Evolutionary conservation across 768 basidiomycete genomes (phyloP), one percentile per base, ranked within the genome.

Genomic region (Amylocystis lapponica): DNA sequence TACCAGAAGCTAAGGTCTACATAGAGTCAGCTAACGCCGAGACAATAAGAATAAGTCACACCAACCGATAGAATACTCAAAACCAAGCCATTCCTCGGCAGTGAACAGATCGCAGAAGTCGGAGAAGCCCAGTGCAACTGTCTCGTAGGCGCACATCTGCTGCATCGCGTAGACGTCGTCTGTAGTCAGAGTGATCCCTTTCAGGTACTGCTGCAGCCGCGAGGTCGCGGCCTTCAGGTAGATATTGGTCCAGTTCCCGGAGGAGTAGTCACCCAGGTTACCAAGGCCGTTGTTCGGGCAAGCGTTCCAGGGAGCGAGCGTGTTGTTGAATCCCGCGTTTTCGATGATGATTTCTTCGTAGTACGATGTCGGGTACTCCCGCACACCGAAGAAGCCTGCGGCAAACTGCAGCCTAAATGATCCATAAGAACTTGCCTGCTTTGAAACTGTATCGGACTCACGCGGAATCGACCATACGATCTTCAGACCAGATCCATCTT

Each of bases 31-130:
- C 20, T 22, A 7, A 26, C 20, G 7, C 6, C 21, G 16, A 14
- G 23, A 26, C 21, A 26, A 5, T 25, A 33, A n/a, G n/a, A n/a
- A n/a, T n/a, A n/a, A n/a, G n/a, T n/a, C 9, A 13, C n/a, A 49
- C 62, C 39, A 26, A 64, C 63, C 64, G 21, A 44, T 51, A 21
- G 63, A 59, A 49, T 77, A 75, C 37, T 72, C 68, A 46, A 67
- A 76, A 1, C 70, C 68, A 47, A 66, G 64, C 74, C 74, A 78
- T 52, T 78, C 75, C 33, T 70, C 64, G 43, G 70, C 59, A 4
- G 74, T 74, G 61, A 78, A 76, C 10, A 78, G 56, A 8, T 59
- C 58, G 48, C 74, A 78, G 62, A 75, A 78, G 11, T 59, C 51
- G 9, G 72, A 74, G 51, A 66, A 74, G 0, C 72, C 72, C 14